phyloP scores from a whole-genome alignment of 352 stramenopile genomes.

The Thraustochytrium striatum region DNA sequence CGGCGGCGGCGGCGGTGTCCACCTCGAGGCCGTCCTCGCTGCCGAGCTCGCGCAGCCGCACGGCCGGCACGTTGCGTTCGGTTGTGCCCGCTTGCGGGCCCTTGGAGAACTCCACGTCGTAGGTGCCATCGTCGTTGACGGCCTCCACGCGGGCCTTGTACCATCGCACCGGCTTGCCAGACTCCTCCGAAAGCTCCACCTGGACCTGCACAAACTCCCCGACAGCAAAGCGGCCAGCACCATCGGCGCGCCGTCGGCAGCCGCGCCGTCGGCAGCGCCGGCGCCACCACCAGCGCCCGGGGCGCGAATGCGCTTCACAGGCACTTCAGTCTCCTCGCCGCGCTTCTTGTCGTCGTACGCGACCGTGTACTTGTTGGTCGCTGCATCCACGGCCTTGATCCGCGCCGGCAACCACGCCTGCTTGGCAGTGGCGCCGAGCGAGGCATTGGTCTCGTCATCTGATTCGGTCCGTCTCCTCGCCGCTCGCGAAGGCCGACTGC shows the following conservation, averaged over 20 bases:
- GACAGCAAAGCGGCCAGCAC: background rate
- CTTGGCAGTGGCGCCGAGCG: too few species aligned
- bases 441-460: too few species aligned
- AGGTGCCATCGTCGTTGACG: background rate
- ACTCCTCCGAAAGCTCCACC: background rate
- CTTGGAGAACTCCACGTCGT: background rate
- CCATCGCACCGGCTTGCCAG: background rate
- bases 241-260: too few species aligned
- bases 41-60: background rate
- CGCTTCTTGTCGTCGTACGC: background rate
- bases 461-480: too few species aligned
- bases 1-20: background rate
- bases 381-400: background rate
- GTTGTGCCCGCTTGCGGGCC: background rate
- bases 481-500: too few species aligned
- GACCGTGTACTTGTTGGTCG: background rate
- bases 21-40: slow-evolving; percentile 6
- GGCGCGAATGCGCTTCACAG: background rate
- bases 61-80: background rate
- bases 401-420: background rate
- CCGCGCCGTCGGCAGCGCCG: too few species aligned
- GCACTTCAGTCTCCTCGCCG: background rate
- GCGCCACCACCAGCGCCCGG: background rate
- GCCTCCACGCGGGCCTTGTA: background rate
- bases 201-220: background rate